Base-by-base conservation (phyloP, 352 stramenopile genomes). In the Elongisporangium anandrum region DNA sequence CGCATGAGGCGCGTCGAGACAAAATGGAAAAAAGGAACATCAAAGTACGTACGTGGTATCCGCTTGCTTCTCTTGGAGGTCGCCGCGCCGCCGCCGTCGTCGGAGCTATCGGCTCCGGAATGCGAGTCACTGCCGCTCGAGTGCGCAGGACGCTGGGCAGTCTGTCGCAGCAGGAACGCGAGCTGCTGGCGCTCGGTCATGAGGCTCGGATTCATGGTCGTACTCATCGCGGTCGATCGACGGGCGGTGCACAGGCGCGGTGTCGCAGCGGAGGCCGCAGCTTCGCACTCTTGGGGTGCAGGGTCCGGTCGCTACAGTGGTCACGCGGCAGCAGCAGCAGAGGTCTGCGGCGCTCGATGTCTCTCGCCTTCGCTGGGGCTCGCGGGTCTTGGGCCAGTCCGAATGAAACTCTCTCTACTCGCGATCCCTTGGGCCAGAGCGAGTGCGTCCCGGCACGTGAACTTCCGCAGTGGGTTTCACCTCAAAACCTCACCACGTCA, bases 111-210 rank as follows among this genome's bases (percentile, higher is more conserved):
- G 15, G 77, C 73, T 10, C 70, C 66, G 5, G 60, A 77, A 13
- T 41, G 29, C 57, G 60, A 77, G 3, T 66, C 72, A 23, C 50
- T 24, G 13, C 63, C 63, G 34, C 62, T 68, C 13, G 64, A 72
- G 8, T 56, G 64, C 26, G 60, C 51, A 61, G 29, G 73, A 65
- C 34, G 69, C 16, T 83, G 79, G 34, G 83, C 80, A 1, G 83
- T 90, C 50, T 72, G 79, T 4, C 80, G 78, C 60, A 92, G 65
- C 20, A 92, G 68, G 60, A 92, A 92, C 52, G 83, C 77, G 54
- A 92, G 61, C 61, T 90, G 83, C 63, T 92, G 83, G 10, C 83
- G 79, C 68, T 92, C 83, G 50, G 83, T 92, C 83, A 92, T 92
- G 21, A 88, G 68, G 51, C 73, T 86, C 50, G 77, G 75, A 55